A percentile compares a stretch with the other conserved stretches of the same genome.
Evolutionary conservation across 495 filamentous ascomycete genomes (phyloP).

Genomic region (Aspergillus saccharolyticus): DNA sequence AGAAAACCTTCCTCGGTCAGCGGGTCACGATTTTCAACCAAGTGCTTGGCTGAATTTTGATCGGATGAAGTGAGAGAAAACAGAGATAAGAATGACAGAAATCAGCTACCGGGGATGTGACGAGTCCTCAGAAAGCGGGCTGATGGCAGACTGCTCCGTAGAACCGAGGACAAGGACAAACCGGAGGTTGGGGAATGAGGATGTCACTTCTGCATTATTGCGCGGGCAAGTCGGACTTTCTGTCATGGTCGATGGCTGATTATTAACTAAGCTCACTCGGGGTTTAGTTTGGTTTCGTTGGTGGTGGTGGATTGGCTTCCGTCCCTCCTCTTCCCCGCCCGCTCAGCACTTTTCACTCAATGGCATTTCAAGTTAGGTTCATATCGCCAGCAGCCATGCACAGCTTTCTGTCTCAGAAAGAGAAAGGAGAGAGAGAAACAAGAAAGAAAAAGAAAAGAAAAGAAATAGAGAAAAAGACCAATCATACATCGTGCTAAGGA

Average conservation of each 20-base stretch:
- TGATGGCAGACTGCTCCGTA: conserved; percentile 4
- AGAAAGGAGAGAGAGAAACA: too few species aligned
- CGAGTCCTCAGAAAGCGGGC: conserved; percentile 1
- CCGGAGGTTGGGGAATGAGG: conserved; percentile 6
- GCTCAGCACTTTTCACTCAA: not conserved
- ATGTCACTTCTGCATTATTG: not conserved
- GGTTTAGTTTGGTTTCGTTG: too few species aligned
- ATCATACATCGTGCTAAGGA: too few species aligned
- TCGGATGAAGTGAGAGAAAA: not conserved
- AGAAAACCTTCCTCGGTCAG: conserved; percentile 13
- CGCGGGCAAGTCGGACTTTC: conserved; percentile 18
- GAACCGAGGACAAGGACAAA: conserved; percentile 1
- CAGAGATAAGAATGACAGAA: not conserved
- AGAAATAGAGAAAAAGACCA: too few species aligned
- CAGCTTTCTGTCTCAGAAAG: too few species aligned
- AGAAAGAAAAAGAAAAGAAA: too few species aligned
- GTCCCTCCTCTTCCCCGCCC: conserved; percentile 3
- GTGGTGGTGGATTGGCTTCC: too few species aligned
- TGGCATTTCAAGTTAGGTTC: too few species aligned
- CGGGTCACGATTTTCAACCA: conserved; percentile 7
- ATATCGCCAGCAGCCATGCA: too few species aligned
- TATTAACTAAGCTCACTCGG: conserved; percentile 19
- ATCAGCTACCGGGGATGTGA: conserved; percentile 1
- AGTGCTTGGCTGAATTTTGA: not conserved
- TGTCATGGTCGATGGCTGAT: conserved; percentile 32